These are phyloP conservation scores for Epichloe coenophiala DNA, from an alignment of 2,329 filamentous ascomycete genomes.

Conservation along the genomic window DNA sequence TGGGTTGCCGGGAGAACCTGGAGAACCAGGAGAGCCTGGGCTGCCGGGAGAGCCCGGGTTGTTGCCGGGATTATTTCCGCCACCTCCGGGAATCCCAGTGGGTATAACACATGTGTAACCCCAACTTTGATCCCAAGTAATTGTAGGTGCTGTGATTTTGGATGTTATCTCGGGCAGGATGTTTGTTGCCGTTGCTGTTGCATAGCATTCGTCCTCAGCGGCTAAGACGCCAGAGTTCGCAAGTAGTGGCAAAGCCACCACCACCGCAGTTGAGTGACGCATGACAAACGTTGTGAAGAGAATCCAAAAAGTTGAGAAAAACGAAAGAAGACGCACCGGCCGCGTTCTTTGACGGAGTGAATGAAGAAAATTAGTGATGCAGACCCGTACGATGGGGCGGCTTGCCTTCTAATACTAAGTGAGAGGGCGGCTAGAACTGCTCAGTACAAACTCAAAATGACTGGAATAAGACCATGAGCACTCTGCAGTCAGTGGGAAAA, in stretches of 20 bases:
- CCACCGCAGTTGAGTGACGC: neutral
- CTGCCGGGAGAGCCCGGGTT: too few species aligned
- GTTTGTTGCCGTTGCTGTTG: neutral
- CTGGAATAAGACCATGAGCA: neutral
- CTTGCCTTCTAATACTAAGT: neutral
- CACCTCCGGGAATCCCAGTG: neutral
- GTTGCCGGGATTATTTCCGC: too few species aligned
- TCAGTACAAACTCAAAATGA: neutral
- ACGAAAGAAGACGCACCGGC: neutral
- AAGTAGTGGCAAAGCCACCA: conserved; percentile 3
- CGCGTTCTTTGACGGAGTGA: neutral
- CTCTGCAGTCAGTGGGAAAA: neutral
- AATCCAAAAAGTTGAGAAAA: neutral
- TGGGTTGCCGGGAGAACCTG: too few species aligned
- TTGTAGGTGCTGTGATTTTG: neutral
- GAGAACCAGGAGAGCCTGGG: too few species aligned
- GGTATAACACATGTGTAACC: neutral
- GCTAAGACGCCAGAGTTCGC: neutral
- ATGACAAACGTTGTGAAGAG: neutral
- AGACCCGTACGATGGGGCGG: neutral
- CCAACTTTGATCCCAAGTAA: neutral
- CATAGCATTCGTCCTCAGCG: neutral
- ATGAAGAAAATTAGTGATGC: neutral
- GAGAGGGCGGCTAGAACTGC: neutral
- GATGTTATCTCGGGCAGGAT: conserved; percentile 2